Percentiles rank a stretch among this genome's conserved stretches.
phyloP scores from a whole-genome alignment of 345 rosid species.

The Pistacia integerrima region DNA sequence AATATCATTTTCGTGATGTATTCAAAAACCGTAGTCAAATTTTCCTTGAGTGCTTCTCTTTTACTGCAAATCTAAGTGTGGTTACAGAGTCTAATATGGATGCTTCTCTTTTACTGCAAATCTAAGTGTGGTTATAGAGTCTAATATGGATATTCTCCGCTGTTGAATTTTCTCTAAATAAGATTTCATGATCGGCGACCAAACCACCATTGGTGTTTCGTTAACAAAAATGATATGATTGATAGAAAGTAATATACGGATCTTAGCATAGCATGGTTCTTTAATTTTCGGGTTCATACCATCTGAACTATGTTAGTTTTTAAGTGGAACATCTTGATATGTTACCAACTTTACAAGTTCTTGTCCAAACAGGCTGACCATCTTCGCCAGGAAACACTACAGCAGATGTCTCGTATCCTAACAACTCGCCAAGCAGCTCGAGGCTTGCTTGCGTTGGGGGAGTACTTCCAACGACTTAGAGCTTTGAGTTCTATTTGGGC shows the following conservation, averaged over 20 bases:
- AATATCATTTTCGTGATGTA: no score
- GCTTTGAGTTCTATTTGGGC: conserved; percentile 74
- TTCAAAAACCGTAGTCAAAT: no score
- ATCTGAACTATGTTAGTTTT: background rate
- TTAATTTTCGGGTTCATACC: background rate
- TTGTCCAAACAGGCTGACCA: conserved; percentile 74
- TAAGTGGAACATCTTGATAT: background rate
- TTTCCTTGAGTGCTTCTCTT: background rate
- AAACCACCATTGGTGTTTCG: background rate
- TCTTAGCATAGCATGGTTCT: background rate
- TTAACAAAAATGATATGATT: background rate
- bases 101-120: background rate
- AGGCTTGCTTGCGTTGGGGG: conserved; percentile 81
- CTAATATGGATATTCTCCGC: background rate
- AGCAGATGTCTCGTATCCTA: conserved; percentile 72
- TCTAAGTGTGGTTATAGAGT: background rate
- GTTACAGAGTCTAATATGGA: background rate
- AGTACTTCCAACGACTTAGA: conserved; percentile 79
- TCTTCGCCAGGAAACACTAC: conserved; percentile 79
- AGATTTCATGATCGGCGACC: background rate
- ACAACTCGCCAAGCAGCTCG: conserved; percentile 80
- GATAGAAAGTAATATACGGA: background rate
- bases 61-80: background rate
- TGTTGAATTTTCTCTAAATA: background rate
- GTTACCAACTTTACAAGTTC: background rate